phyloP scores from a whole-genome alignment of 495 filamentous ascomycete species.

The Hypoxylon cercidicola region DNA sequence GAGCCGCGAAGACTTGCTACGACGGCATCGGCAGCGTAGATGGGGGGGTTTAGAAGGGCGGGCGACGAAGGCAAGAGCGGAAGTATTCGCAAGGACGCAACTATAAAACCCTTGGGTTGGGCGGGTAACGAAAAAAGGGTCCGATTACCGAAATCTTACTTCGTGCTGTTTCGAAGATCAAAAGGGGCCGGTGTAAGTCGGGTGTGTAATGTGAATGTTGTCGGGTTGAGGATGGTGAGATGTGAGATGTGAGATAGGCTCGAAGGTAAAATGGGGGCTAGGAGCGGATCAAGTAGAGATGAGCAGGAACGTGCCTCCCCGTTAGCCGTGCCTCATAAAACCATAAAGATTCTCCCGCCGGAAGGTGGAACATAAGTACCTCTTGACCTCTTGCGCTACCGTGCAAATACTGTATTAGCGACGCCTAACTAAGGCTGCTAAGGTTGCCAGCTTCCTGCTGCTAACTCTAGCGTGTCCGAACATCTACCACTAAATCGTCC shows the following conservation, averaged over 20 bases:
- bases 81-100: neutral
- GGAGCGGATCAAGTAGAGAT: conserved; percentile 32
- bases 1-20: conserved; percentile 5
- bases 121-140: too few species aligned
- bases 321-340: neutral
- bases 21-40: conserved; percentile 17
- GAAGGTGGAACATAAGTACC: conserved; percentile 14
- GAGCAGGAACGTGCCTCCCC: conserved; percentile 38
- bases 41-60: conserved; percentile 5
- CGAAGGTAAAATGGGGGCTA: conserved; percentile 35
- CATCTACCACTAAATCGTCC: too few species aligned
- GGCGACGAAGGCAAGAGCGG: neutral
- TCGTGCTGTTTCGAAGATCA: too few species aligned
- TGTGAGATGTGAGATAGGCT: conserved; percentile 14
- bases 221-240: conserved; percentile 31
- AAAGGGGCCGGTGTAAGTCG: too few species aligned
- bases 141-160: too few species aligned
- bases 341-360: conserved; percentile 33
- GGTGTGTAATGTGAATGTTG: conserved; percentile 7
- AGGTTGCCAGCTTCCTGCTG: too few species aligned
- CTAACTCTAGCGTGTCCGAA: too few species aligned
- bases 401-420: conserved; percentile 22
- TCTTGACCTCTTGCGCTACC: neutral
- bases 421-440: too few species aligned
- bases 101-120: too few species aligned